Evolutionary conservation across 208 protist species (phyloP), one percentile per base, ranked within the genome.

Genomic region (Phytomonas francai): DNA sequence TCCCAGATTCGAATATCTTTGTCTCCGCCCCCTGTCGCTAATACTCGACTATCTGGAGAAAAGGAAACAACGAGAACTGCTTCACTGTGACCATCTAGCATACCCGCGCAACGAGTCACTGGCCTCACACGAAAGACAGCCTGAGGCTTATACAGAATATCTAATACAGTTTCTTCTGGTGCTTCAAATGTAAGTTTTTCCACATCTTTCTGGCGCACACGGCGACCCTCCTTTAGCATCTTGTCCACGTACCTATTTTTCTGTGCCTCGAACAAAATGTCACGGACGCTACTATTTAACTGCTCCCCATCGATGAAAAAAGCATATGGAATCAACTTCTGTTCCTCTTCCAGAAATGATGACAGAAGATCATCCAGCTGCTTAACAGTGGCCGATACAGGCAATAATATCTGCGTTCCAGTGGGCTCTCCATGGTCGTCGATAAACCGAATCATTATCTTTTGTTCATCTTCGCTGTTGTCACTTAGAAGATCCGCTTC

Each of bases 1-100:
- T 99, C 98, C 98, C 98, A 99, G 30, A 99, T 78, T 33, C 98
- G 88, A 51, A 99, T 87, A 45, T 96, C 98, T 39, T 80, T 89
- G 78, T 99, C 98, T 27, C 98, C 98, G 28, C 88, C 88, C 22
- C 95, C 98, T 19, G 89, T 98, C 7, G 96, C 98, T 1, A 99
- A 74, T 8, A 87, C 76, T 30, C 77, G 81, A 70, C 97, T 94
- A 86, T 99, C 95, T 1, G 98, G 97, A 3, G 87, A 97, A 74
- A 99, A 99, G 32, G 73, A 62, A 31, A 95, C 83, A 36, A 91
- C 81, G n/a, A 99, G 79, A 62, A 99, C 87, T 3, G 95, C 92
- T 71, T 98, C 97, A 28, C 87, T 94, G 79, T 99, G 98, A 3
- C 98, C 97, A 49, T 96, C 81, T 29, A 99, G 84, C 28, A 88